Evolutionary conservation across 1,284 basidiomycete genomes (phyloP).

Genomic region (Ustilago tritici): DNA sequence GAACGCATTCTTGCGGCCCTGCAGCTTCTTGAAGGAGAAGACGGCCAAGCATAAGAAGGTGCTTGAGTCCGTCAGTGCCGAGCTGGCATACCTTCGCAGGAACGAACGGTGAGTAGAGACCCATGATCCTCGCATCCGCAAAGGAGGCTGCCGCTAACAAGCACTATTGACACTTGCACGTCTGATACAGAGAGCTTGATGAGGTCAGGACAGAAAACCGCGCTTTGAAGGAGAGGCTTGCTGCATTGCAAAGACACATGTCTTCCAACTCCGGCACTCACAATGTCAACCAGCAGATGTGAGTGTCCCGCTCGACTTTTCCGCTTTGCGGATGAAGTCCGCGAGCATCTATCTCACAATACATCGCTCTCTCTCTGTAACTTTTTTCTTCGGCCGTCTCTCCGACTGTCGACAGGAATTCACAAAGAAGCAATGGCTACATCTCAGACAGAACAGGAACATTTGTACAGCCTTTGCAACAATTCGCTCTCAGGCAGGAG

Average conservation of each 20-base stretch:
- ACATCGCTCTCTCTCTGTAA: not conserved
- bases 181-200: slow-evolving; percentile 20
- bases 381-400: not conserved
- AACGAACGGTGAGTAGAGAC: slow-evolving; percentile 16
- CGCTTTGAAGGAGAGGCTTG: slow-evolving; percentile 22
- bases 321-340: not conserved
- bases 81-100: slow-evolving; percentile 14
- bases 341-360: not conserved
- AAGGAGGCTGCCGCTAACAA: not conserved
- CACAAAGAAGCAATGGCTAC: not conserved
- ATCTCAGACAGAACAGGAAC: slow-evolving; percentile 1
- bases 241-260: slow-evolving; percentile 4
- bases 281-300: not conserved
- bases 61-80: slow-evolving; percentile 28
- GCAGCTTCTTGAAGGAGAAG: slow-evolving; percentile 38
- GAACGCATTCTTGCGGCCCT: not conserved
- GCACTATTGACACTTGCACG: not conserved
- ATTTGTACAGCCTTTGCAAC: slow-evolving; percentile 1
- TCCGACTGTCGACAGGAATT: not conserved
- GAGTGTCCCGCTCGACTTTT: not conserved
- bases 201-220: slow-evolving; percentile 18
- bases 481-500: not conserved
- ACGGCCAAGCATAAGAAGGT: slow-evolving; percentile 32
- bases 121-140: not conserved
- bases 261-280: not conserved